Evolutionary conservation across 2,329 filamentous ascomycete species (phyloP), one percentile per base, ranked within the genome.

Genomic region (Xylaria polymorpha): DNA sequence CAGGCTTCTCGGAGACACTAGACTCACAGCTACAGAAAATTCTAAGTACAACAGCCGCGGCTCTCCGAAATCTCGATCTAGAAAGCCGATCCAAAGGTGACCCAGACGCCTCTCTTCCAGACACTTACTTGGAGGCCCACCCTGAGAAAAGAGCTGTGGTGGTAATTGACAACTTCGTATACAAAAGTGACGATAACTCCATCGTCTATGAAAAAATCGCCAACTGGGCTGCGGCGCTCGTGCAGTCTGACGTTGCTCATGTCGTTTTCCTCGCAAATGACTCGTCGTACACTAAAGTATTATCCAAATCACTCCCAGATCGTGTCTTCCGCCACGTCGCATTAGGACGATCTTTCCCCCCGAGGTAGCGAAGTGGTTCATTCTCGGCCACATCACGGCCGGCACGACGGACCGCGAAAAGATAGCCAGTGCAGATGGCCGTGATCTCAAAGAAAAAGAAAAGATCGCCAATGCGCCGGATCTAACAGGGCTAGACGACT

Each of bases 261-360:
- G 94, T 98, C 66, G 91, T 99, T 66, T 97, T 98, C 84, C 84
- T 99, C 44, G 98, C 95, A 0, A 94, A 92, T 66, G 95, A 98
- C 72, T 88, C 94, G 0, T 93, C 94, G 0, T 97, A 94, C 80
- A 91, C 92, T 59, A 98, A 98, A 79, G 91, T 93, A 0, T 84
- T 98, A 1, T 90, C 92, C 68, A 96, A 94, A 78, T 92, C 94
- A 0, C 85, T 99, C 22, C 96, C 96, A 0, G 95, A 98, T 76
- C 89, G 96, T 32, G 92, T 98, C 14, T 97, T 98, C 84, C 90
- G 93, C 64, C 91, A 94, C 60, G 90, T 98, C 43, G 89, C 93
- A 0, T 84, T 99, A 1, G 93, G 94, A 1, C n/a, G 96, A 99
- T 77, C 92, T 96, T 69, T 92, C 92, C 0, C 0, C 93, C 92